Evolutionary conservation across 2,329 filamentous ascomycete genomes (phyloP).

Genomic region (Fusarium falciforme): DNA sequence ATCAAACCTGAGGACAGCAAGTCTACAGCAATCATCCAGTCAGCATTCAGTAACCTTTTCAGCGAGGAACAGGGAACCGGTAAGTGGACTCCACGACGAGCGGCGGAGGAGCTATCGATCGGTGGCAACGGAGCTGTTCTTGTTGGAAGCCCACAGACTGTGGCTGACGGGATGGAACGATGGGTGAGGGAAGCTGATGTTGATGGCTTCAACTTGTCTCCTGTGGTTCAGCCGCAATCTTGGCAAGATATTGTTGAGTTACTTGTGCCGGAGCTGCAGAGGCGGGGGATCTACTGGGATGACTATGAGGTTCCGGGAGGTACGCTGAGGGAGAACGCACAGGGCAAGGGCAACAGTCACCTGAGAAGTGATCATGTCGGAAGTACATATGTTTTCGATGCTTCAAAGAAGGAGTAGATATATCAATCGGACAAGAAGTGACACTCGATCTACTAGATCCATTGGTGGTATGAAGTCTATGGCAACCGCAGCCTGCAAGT

Average conservation of each 20-base stretch:
- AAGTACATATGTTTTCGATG: background rate
- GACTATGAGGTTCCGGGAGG: conserved; percentile 13
- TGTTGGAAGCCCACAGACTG: conserved; percentile 17
- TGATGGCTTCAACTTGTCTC: conserved; percentile 22
- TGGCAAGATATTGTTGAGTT: conserved; percentile 17
- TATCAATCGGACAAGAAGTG: background rate
- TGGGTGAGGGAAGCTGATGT: conserved; percentile 18
- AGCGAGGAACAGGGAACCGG: background rate
- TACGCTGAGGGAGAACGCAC: conserved; percentile 12
- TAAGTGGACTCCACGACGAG: background rate
- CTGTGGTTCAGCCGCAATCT: conserved; percentile 9
- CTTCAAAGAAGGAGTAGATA: background rate
- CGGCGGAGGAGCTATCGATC: conserved; percentile 4
- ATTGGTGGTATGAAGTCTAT: background rate
- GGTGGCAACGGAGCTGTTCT: conserved; percentile 8
- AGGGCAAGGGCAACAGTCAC: background rate
- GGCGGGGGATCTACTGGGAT: conserved; percentile 16
- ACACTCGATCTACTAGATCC: background rate
- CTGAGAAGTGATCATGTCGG: conserved; percentile 6
- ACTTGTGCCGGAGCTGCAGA: conserved; percentile 10
- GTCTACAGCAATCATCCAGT: conserved; percentile 7
- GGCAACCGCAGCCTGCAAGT: background rate
- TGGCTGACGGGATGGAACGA: conserved; percentile 14
- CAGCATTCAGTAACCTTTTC: conserved; percentile 9
- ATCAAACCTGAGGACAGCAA: conserved; percentile 19